Evolutionary conservation across 768 basidiomycete species (phyloP).

Genomic region (Pleurotus platypus): DNA sequence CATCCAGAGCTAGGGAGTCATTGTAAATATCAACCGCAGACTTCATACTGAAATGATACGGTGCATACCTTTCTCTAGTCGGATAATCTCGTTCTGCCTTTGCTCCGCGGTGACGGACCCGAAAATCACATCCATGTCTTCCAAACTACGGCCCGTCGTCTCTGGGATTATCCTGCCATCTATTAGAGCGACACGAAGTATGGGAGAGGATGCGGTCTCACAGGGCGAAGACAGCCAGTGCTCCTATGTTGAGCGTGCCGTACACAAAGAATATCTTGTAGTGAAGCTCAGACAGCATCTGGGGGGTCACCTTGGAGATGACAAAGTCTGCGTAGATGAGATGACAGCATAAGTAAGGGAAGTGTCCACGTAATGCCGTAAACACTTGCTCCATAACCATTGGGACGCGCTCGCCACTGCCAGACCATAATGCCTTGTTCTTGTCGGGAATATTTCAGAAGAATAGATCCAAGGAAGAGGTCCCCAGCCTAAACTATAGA

Average conservation of each 20-base stretch:
- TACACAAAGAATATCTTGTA: conserved; percentile 80
- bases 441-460: conserved; percentile 83
- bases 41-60: too few relatives aligned
- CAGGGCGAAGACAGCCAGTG: conserved; percentile 66
- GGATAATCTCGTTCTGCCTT: conserved; percentile 49
- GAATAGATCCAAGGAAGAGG: conserved; percentile 58
- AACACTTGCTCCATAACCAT: conserved; percentile 71
- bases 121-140: conserved; percentile 51
- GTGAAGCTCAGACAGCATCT: conserved; percentile 54
- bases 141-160: conserved; percentile 53
- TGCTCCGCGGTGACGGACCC: conserved; percentile 54
- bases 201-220: conserved; percentile 24
- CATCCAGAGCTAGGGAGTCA: too few relatives aligned
- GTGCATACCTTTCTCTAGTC: conserved; percentile 33
- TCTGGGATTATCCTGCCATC: conserved; percentile 49
- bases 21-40: too few relatives aligned
- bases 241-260: conserved; percentile 67
- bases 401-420: conserved; percentile 73
- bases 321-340: conserved; percentile 50
- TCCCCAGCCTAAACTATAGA: conserved; percentile 85
- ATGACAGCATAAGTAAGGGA: not conserved
- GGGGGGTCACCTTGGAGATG: conserved; percentile 70
- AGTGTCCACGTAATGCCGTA: not conserved
- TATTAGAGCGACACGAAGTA: not conserved
- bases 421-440: conserved; percentile 79